phyloP scores from a whole-genome alignment of 805 yeast species.

The Kodamaea hsintzibuensis region DNA sequence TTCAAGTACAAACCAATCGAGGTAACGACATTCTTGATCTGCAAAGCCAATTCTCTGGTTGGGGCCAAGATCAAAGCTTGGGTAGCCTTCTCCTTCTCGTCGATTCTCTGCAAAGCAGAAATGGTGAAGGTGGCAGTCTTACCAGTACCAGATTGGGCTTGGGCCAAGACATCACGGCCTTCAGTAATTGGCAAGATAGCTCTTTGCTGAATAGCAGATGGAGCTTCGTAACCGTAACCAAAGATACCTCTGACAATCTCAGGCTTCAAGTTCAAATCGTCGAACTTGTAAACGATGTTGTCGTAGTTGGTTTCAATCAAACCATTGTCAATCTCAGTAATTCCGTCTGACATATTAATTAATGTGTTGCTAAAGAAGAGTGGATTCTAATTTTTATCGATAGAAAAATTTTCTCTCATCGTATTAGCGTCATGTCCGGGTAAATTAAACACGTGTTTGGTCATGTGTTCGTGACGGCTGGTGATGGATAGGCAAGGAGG shows the following conservation, averaged over 20 bases:
- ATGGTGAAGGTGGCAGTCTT: constrained; percentile 98
- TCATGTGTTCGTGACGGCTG: constrained; percentile 10
- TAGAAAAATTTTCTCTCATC: constrained; percentile 17
- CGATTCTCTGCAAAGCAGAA: constrained; percentile 86
- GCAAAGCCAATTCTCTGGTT: constrained; percentile 93
- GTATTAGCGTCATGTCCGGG: constrained; percentile 11
- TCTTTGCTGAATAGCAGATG: constrained; percentile 97
- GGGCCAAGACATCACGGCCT: constrained; percentile 96
- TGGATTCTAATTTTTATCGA: not conserved
- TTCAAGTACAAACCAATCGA: constrained; percentile 88
- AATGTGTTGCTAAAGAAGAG: constrained; percentile 1
- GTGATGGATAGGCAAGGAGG: not conserved
- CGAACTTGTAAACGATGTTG: constrained; percentile 74
- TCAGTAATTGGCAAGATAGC: constrained; percentile 93
- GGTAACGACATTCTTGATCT: constrained; percentile 84
- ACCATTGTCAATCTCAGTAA: constrained; percentile 77
- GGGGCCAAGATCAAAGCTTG: constrained; percentile 94
- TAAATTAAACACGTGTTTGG: constrained; percentile 1
- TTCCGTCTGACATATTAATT: constrained; percentile 61
- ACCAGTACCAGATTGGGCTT: constrained; percentile 99
- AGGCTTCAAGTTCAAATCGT: constrained; percentile 73
- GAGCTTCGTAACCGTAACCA: constrained; percentile 92
- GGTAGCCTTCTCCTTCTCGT: constrained; percentile 66
- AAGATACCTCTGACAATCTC: constrained; percentile 74
- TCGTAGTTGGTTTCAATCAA: constrained; percentile 95